These are phyloP conservation scores for Euphorbia lathyris DNA, from an alignment of 345 rosid genomes.

Conservation along the genomic window DNA sequence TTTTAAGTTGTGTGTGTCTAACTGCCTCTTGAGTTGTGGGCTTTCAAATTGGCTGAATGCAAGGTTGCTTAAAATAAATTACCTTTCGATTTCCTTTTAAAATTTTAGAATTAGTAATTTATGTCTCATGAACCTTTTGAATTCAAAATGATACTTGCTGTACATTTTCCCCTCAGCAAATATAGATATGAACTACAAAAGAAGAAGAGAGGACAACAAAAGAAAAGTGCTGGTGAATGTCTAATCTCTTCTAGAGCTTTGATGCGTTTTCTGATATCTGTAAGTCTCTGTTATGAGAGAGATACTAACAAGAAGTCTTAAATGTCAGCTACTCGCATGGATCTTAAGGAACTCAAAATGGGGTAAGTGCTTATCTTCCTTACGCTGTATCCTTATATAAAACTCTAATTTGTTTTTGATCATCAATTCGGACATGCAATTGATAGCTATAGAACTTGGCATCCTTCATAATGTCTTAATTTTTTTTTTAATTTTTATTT, in stretches of 20 bases:
- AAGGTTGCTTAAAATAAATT: no score
- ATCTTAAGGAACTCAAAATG: slow-evolving; percentile 16
- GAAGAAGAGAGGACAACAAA: slow-evolving; percentile 81
- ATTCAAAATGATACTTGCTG: slow-evolving; percentile 15
- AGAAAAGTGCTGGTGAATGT: slow-evolving; percentile 63
- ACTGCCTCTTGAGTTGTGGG: neutral
- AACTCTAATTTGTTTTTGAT: neutral
- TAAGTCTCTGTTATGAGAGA: slow-evolving; percentile 20
- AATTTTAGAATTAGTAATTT: no score
- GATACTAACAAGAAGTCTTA: neutral
- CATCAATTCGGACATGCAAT: neutral
- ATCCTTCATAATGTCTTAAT: no score
- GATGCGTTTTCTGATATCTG: slow-evolving; percentile 13
- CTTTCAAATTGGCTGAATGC: neutral
- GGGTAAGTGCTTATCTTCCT: slow-evolving; percentile 38
- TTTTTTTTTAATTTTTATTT: no score
- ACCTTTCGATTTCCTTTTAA: no score
- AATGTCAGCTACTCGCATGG: slow-evolving; percentile 12
- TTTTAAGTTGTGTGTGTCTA: neutral
- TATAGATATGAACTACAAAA: slow-evolving; percentile 76
- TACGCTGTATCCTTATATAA: neutral
- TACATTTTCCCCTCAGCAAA: slow-evolving; percentile 45
- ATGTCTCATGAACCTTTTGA: neutral
- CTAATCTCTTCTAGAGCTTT: slow-evolving; percentile 27
- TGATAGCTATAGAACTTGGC: neutral